These are phyloP conservation scores for Brassica rapa DNA, from an alignment of 345 rosid genomes.

Conservation along the genomic window DNA sequence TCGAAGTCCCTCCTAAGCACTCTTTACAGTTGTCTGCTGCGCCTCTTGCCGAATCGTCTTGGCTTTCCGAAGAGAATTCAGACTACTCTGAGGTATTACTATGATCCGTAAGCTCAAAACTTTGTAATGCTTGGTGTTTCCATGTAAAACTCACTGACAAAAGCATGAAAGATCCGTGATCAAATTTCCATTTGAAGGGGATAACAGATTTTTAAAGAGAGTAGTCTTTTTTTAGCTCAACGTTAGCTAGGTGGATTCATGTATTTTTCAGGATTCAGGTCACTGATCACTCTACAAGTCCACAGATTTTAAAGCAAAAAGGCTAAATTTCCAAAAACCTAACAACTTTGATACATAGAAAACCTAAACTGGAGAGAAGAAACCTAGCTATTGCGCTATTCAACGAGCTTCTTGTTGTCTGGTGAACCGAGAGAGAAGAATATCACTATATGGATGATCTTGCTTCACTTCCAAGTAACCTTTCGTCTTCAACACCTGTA, in stretches of 20 bases:
- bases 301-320: not conserved
- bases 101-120: not conserved
- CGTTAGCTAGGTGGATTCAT: not conserved
- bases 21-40: not conserved
- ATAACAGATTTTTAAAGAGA: too few relatives aligned
- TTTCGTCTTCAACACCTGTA: conserved; percentile 70
- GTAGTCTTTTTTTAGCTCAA: too few relatives aligned
- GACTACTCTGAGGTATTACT: not conserved
- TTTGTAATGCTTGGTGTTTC: not conserved
- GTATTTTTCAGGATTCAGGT: not conserved
- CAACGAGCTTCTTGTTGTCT: conserved; percentile 36
- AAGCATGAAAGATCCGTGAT: not conserved
- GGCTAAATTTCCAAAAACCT: conserved; percentile 10
- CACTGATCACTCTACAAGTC: not conserved
- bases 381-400: not conserved
- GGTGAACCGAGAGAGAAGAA: conserved; percentile 40
- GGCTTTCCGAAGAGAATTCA: not conserved
- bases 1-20: not conserved
- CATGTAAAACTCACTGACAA: not conserved
- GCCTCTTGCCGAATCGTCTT: not conserved
- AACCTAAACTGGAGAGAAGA: conserved; percentile 1
- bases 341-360: not conserved
- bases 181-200: not conserved
- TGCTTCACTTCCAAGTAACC: conserved; percentile 67
- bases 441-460: conserved; percentile 55